Conservation (phyloP, 2,329 filamentous ascomycete genomes). For the Aspergillus versicolor region DNA sequence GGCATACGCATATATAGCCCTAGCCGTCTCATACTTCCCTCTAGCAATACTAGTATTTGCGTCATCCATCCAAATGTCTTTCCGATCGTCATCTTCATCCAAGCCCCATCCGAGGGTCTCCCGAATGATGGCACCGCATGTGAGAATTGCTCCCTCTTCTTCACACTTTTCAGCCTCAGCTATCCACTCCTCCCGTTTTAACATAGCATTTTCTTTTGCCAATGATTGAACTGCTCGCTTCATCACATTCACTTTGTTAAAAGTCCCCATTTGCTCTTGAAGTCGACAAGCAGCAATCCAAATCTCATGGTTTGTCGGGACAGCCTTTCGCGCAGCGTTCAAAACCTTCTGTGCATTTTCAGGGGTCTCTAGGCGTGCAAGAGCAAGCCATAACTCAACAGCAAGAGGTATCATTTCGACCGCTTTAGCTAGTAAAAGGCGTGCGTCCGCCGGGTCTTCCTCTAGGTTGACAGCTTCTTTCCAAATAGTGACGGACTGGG, state of each 20-base stretch:
- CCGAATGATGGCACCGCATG: conserved; percentile 83
- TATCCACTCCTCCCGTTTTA: conserved; percentile 97
- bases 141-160: conserved; percentile 81
- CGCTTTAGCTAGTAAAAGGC: conserved; percentile 85
- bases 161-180: conserved; percentile 92
- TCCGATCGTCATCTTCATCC: conserved; percentile 94
- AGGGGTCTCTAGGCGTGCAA: conserved; percentile 83
- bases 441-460: conserved; percentile 83
- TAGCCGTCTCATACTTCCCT: conserved; percentile 82
- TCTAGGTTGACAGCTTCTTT: conserved; percentile 96
- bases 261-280: conserved; percentile 84
- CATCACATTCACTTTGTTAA: conserved; percentile 84
- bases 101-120: conserved; percentile 91
- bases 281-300: conserved; percentile 93
- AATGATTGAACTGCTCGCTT: conserved; percentile 87
- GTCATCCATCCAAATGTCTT: conserved; percentile 94
- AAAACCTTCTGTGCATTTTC: conserved; percentile 93
- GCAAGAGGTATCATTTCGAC: conserved; percentile 93
- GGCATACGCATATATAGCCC: conserved; percentile 90
- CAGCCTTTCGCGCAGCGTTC: conserved; percentile 90
- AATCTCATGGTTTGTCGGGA: conserved; percentile 90
- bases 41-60: conserved; percentile 77
- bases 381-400: conserved; percentile 90
- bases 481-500: conserved; percentile 95
- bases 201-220: conserved; percentile 90